Base-by-base conservation (phyloP, 176 grass and related monocot genomes). In the maize (Zea mays) region DNA sequence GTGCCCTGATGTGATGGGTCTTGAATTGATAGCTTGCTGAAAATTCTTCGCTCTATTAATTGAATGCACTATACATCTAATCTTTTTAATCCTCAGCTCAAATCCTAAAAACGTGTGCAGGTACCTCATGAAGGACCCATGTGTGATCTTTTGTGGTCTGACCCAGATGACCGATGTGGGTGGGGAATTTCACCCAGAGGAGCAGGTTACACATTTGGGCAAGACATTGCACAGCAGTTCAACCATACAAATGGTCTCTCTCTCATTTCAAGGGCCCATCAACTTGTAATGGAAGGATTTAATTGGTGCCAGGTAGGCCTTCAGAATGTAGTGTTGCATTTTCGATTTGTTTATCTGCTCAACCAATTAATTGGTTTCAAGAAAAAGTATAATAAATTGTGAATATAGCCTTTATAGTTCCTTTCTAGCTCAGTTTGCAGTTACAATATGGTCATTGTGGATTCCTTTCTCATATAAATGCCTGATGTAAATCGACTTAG, bases 171-270 rank as follows among this genome's bases (percentile, higher is more conserved):
- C 55, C 77, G 95, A 79, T 98, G 95, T 77, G 95, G 95, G 9
- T 98, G 95, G 95, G 94, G 95, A 16, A 98, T 98, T 85, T 98
- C 95, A 57, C 95, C 95, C 47, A 93, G 95, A 79, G 95, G 95
- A 39, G 95, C 95, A 10, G 95, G 91, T 42, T 98, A 98, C 79
- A 98, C 95, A 55, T 98, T 98, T 82, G 95, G 95, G 21, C 95
- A 98, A 76, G 95, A 98, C 68, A 94, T 98, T 39, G 95, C 95
- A 2, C 89, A 98, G 57, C 91, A 92, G 35, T 98, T 98, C 69
- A 98, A 98, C 63, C 91, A 98, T 79, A 98, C 95, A 11, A 98
- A 98, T 62, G 95, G 95, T 13, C 85, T 98, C 38, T 92, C 75
- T 82, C 89, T 98, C 46, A 88, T 98, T 71, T 89, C 95, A 69